Evolutionary conservation across 768 basidiomycete genomes (phyloP).

Genomic region (Pleurotus citrinopileatus): DNA sequence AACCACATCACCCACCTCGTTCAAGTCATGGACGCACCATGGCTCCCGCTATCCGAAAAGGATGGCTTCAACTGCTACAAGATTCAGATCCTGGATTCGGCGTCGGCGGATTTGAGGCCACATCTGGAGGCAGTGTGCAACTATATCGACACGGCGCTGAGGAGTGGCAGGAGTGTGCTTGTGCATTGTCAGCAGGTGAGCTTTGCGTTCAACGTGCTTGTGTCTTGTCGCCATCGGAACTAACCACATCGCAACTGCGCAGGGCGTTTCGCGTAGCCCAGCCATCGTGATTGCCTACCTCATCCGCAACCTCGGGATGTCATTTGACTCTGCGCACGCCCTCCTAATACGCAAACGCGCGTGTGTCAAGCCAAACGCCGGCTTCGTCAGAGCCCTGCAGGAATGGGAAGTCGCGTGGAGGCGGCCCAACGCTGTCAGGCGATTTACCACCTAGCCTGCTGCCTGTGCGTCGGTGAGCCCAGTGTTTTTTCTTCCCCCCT

Average conservation of each 20-base stretch:
- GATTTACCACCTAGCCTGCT: slow-evolving; percentile 10
- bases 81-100: slow-evolving; percentile 66
- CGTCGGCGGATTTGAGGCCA: slow-evolving; percentile 58
- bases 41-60: slow-evolving; percentile 50
- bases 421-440: slow-evolving; percentile 9
- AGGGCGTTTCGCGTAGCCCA: slow-evolving; percentile 79
- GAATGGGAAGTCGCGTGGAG: slow-evolving; percentile 49
- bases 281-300: slow-evolving; percentile 81
- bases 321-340: slow-evolving; percentile 61
- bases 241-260: slow-evolving; percentile 12
- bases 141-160: slow-evolving; percentile 62
- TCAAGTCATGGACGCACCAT: slow-evolving; percentile 65
- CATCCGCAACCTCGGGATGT: slow-evolving; percentile 70
- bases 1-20: slow-evolving; percentile 58
- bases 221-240: too few species aligned
- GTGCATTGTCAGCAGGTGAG: slow-evolving; percentile 86
- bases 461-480: too few species aligned
- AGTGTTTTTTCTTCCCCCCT: too few species aligned
- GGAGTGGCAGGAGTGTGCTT: slow-evolving; percentile 60
- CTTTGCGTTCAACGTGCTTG: slow-evolving; percentile 19
- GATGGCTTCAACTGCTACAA: slow-evolving; percentile 55
- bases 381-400: slow-evolving; percentile 58
- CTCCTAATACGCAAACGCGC: slow-evolving; percentile 64
- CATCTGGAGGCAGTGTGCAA: slow-evolving; percentile 68
- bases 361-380: slow-evolving; percentile 77